Percentiles rank a stretch among this genome's conserved stretches.
Evolutionary conservation across 805 yeast species (phyloP).

Genomic region (Debaryomyces hansenii): DNA sequence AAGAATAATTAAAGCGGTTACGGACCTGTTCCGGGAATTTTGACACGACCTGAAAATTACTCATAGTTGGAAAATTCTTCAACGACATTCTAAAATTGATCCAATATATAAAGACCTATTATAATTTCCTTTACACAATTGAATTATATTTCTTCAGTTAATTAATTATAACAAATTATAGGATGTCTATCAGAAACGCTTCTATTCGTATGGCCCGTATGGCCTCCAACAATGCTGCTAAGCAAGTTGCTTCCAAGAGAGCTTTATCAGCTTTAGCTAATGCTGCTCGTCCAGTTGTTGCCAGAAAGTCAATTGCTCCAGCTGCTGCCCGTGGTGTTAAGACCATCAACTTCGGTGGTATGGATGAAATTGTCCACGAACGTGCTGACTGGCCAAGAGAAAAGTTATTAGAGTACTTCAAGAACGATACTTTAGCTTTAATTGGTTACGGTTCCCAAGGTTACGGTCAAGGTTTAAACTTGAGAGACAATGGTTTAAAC

Average conservation of each 20-base stretch:
- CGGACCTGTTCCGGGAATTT: slow-evolving; percentile 8
- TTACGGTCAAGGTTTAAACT: slow-evolving; percentile 99
- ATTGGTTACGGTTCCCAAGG: slow-evolving; percentile 99
- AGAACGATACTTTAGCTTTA: slow-evolving; percentile 94
- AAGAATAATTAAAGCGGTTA: slow-evolving; percentile 2
- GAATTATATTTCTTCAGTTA: slow-evolving; percentile 1
- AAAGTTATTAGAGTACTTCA: slow-evolving; percentile 93
- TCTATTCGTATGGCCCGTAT: slow-evolving; percentile 48
- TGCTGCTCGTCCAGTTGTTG: slow-evolving; percentile 43
- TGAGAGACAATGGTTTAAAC: slow-evolving; percentile 98
- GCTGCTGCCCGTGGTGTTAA: slow-evolving; percentile 85
- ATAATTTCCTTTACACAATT: slow-evolving; percentile 3
- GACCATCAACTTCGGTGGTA: slow-evolving; percentile 96
- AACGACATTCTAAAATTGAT: neutral
- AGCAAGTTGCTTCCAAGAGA: slow-evolving; percentile 59
- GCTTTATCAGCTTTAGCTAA: slow-evolving; percentile 58
- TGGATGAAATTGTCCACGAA: slow-evolving; percentile 94
- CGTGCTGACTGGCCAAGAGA: slow-evolving; percentile 99
- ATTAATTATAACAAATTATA: neutral
- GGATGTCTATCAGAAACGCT: slow-evolving; percentile 46
- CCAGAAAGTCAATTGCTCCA: slow-evolving; percentile 40
- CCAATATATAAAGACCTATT: slow-evolving; percentile 1
- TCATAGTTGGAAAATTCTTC: slow-evolving; percentile 3
- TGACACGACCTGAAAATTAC: slow-evolving; percentile 7
- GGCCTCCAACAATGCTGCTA: slow-evolving; percentile 42